Evolutionary conservation across 306 rosid genomes (phyloP).

Genomic region (Gillenia trifoliata): DNA sequence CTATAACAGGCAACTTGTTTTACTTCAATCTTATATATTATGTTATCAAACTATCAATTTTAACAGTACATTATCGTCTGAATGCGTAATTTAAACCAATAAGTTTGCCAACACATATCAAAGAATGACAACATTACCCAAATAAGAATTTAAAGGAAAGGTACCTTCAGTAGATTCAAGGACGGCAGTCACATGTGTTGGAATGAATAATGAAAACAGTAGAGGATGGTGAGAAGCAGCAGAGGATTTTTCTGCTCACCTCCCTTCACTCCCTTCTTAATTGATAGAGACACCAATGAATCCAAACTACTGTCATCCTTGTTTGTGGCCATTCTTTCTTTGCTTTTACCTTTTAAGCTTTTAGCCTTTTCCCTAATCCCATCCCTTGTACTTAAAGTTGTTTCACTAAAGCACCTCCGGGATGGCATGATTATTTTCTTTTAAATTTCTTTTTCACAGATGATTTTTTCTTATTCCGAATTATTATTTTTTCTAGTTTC

Average conservation of each 20-base stretch:
- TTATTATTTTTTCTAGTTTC: not conserved
- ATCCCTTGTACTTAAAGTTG: not conserved
- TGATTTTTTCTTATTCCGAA: not conserved
- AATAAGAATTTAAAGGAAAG: not conserved
- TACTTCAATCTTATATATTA: not conserved
- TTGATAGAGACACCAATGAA: conserved; percentile 10
- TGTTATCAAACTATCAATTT: too few species aligned
- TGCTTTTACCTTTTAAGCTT: not conserved
- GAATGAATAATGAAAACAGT: not conserved
- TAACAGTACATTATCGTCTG: not conserved
- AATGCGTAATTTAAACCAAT: not conserved
- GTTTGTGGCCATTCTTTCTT: conserved; percentile 13
- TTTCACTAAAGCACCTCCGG: too few species aligned
- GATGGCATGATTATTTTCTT: not conserved
- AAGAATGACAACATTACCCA: not conserved
- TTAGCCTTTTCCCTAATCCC: not conserved
- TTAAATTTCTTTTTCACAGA: not conserved
- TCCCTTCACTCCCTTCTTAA: not conserved
- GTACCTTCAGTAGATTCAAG: not conserved
- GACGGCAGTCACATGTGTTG: not conserved
- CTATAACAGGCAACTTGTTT: not conserved
- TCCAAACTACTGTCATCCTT: conserved; percentile 3
- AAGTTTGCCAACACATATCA: not conserved
- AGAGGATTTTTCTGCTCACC: not conserved
- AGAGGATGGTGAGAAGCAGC: not conserved